These are phyloP conservation scores for Abelmoschus esculentus DNA, from an alignment of 345 rosid species.

Conservation along the genomic window DNA sequence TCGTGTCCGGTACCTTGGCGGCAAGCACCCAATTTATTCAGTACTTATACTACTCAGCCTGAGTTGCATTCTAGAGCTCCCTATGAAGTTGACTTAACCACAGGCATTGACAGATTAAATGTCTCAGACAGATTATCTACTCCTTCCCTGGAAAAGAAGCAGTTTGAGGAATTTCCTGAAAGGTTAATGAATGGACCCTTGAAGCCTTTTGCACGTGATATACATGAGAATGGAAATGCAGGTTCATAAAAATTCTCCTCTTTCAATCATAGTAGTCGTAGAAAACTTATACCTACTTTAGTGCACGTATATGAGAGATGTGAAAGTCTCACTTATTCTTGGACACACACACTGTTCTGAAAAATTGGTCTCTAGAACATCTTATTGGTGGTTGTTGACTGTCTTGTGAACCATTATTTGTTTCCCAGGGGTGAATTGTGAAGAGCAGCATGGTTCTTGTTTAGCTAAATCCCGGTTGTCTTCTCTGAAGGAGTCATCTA, in stretches of 20 bases:
- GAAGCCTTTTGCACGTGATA: slow-evolving; percentile 36
- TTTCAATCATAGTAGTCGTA: not conserved
- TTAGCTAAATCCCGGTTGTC: slow-evolving; percentile 35
- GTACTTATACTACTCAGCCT: slow-evolving; percentile 49
- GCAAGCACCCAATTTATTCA: slow-evolving; percentile 60
- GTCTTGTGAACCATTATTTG: slow-evolving; percentile 1
- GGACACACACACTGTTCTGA: not conserved
- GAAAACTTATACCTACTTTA: not conserved
- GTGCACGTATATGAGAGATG: not conserved
- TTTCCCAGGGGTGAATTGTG: slow-evolving; percentile 41
- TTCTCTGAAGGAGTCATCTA: slow-evolving; percentile 44
- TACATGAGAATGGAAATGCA: slow-evolving; percentile 49
- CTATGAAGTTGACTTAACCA: slow-evolving; percentile 42
- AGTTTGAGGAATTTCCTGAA: slow-evolving; percentile 49
- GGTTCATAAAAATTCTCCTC: slow-evolving; percentile 31
- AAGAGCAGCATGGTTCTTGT: slow-evolving; percentile 38
- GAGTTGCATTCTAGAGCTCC: slow-evolving; percentile 41
- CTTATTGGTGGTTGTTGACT: not conserved
- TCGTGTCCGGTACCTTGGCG: slow-evolving; percentile 70
- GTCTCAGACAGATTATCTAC: slow-evolving; percentile 31
- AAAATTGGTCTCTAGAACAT: not conserved
- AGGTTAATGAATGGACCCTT: slow-evolving; percentile 49
- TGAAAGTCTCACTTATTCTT: not conserved
- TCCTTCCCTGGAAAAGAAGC: slow-evolving; percentile 42
- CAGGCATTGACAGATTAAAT: slow-evolving; percentile 37